Percentiles rank a stretch among this genome's conserved stretches.
These are phyloP conservation scores for Jamesozyma hellenica DNA, from an alignment of 805 yeast species.

Conservation along the genomic window DNA sequence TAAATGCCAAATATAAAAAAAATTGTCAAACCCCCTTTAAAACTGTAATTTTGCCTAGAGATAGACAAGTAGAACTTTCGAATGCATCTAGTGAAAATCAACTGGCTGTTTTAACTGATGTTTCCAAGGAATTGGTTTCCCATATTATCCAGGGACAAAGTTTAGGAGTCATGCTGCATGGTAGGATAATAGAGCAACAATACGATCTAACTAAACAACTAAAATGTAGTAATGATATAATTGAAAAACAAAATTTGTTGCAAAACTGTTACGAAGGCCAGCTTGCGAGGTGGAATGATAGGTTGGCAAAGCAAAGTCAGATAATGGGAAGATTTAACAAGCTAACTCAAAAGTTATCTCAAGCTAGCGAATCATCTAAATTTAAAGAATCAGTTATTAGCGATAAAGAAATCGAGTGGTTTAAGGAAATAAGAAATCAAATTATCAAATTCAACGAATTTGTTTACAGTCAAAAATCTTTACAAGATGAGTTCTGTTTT, in stretches of 20 bases:
- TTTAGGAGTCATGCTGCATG: conserved; percentile 30
- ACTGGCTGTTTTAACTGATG: conserved; percentile 16
- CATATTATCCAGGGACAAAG: conserved; percentile 21
- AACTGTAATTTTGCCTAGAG: conserved; percentile 13
- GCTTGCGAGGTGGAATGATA: conserved; percentile 10
- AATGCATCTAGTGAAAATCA: conserved; percentile 22
- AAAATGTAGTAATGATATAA: conserved; percentile 17
- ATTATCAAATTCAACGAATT: conserved; percentile 26
- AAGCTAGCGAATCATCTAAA: conserved; percentile 11
- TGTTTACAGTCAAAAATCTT: conserved; percentile 18
- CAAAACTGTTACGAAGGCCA: conserved; percentile 11
- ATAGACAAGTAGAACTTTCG: conserved; percentile 15
- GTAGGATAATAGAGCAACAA: conserved; percentile 32
- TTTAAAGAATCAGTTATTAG: conserved; percentile 28
- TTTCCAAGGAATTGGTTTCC: conserved; percentile 16
- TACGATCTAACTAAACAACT: conserved; percentile 36
- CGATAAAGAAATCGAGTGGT: conserved; percentile 37
- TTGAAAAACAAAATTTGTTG: conserved; percentile 10
- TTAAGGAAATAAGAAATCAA: conserved; percentile 32
- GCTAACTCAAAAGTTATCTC: conserved; percentile 22
- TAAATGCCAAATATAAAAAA: conserved; percentile 10
- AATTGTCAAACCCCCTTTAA: conserved; percentile 11
- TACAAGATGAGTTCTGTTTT: conserved; percentile 23
- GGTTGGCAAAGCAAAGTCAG: conserved; percentile 27
- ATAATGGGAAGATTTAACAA: conserved; percentile 26